These are phyloP conservation scores for Brassica balearica DNA, from an alignment of 441 rosid species.

Conservation along the genomic window DNA sequence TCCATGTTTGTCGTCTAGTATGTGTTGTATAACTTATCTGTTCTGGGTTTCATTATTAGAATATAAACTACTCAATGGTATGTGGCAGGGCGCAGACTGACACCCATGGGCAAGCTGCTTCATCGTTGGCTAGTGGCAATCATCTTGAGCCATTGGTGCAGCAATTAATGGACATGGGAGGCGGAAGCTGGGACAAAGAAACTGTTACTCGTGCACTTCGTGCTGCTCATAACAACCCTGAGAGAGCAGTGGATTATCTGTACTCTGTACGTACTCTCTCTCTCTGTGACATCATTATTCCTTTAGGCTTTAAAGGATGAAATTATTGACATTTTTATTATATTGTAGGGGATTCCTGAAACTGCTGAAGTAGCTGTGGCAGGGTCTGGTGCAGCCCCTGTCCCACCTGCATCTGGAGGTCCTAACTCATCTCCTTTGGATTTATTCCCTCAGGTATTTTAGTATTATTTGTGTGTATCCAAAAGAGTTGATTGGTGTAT, in stretches of 20 bases:
- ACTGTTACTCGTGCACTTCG: constrained; percentile 87
- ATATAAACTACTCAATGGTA: constrained; percentile 15
- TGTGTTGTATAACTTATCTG: too few relatives aligned
- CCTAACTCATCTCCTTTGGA: constrained; percentile 96
- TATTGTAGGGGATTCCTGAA: constrained; percentile 91
- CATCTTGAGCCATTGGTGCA: constrained; percentile 79
- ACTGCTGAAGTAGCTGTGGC: constrained; percentile 79
- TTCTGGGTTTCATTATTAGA: too few relatives aligned
- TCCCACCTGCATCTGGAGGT: constrained; percentile 66
- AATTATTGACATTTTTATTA: constrained; percentile 32
- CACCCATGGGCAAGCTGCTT: constrained; percentile 83
- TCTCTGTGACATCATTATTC: constrained; percentile 11
- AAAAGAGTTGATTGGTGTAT: neutral
- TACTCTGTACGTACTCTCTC: constrained; percentile 62
- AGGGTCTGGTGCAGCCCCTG: constrained; percentile 60
- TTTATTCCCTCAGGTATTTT: constrained; percentile 90
- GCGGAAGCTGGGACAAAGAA: constrained; percentile 96
- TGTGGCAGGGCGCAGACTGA: constrained; percentile 65
- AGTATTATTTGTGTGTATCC: constrained; percentile 19
- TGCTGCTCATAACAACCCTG: constrained; percentile 98
- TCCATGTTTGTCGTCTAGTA: too few relatives aligned
- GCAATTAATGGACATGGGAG: constrained; percentile 95
- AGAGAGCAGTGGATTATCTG: constrained; percentile 94
- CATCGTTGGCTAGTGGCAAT: constrained; percentile 73
- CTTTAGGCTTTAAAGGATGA: constrained; percentile 17